Conservation (phyloP, 2,329 filamentous ascomycete genomes). For the Elsinoe batatas region DNA sequence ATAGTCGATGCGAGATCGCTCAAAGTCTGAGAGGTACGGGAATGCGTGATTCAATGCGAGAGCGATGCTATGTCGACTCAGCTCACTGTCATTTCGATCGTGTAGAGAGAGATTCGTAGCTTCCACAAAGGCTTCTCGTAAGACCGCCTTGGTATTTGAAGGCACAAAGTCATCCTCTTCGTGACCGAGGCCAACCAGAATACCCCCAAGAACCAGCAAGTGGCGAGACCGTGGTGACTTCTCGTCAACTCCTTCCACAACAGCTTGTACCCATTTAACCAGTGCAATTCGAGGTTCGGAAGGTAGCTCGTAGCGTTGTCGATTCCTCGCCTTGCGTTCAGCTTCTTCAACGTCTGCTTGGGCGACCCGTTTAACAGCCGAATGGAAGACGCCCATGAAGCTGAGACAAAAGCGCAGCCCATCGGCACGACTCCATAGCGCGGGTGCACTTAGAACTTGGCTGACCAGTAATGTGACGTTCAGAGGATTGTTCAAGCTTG, state of each 20-base stretch:
- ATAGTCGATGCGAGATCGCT: constrained; percentile 53
- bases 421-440: constrained; percentile 57
- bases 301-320: constrained; percentile 19
- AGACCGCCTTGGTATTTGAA: constrained; percentile 50
- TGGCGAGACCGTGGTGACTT: constrained; percentile 68
- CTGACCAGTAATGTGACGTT: constrained; percentile 65
- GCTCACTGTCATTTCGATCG: constrained; percentile 43
- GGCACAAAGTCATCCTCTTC: constrained; percentile 56
- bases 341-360: constrained; percentile 35
- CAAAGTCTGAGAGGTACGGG: constrained; percentile 54
- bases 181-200: constrained; percentile 66
- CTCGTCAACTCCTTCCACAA: constrained; percentile 51
- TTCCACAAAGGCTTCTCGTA: constrained; percentile 64
- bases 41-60: constrained; percentile 71
- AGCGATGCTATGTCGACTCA: constrained; percentile 44
- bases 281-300: constrained; percentile 26
- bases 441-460: constrained; percentile 60
- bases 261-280: constrained; percentile 50
- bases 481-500: constrained; percentile 61
- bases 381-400: constrained; percentile 62
- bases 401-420: constrained; percentile 54
- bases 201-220: constrained; percentile 65
- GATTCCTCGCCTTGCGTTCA: constrained; percentile 11
- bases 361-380: constrained; percentile 49
- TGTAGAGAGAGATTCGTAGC: constrained; percentile 66